Conservation (phyloP, 2,329 filamentous ascomycete genomes). For the Aspergillus texensis region DNA sequence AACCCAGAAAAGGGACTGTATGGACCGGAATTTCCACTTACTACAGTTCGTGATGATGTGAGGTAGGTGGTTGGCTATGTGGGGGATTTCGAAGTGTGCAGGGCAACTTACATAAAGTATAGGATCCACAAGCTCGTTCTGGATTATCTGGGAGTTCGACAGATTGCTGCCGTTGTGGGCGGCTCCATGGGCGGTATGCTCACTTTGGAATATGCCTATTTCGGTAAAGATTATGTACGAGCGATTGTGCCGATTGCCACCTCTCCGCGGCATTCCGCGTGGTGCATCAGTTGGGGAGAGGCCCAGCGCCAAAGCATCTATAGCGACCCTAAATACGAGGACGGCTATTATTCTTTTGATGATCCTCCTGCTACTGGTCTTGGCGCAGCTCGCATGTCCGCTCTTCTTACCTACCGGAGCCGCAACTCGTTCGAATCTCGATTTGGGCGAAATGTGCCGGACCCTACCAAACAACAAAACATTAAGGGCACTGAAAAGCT, state of each 20-base stretch:
- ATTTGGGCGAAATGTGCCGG: slow-evolving; percentile 90
- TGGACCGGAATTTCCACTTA: slow-evolving; percentile 93
- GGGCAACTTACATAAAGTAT: slow-evolving; percentile 7
- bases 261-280: slow-evolving; percentile 58
- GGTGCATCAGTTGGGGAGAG: slow-evolving; percentile 63
- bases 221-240: slow-evolving; percentile 65
- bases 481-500: slow-evolving; percentile 70
- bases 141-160: slow-evolving; percentile 56
- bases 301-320: slow-evolving; percentile 74
- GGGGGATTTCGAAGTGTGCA: background rate
- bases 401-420: slow-evolving; percentile 91
- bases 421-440: slow-evolving; percentile 95
- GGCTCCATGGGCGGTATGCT: slow-evolving; percentile 64
- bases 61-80: slow-evolving; percentile 61
- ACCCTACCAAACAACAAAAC: slow-evolving; percentile 78
- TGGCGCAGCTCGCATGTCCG: slow-evolving; percentile 94
- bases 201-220: slow-evolving; percentile 65
- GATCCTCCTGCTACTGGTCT: slow-evolving; percentile 86
- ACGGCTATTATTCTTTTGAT: slow-evolving; percentile 88
- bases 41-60: slow-evolving; percentile 93
- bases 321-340: slow-evolving; percentile 96
- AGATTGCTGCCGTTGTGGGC: slow-evolving; percentile 58
- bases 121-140: slow-evolving; percentile 59
- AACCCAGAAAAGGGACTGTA: slow-evolving; percentile 74
- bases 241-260: slow-evolving; percentile 60